Evolutionary conservation across 306 rosid species (phyloP).

Genomic region (Vicia villosa): DNA sequence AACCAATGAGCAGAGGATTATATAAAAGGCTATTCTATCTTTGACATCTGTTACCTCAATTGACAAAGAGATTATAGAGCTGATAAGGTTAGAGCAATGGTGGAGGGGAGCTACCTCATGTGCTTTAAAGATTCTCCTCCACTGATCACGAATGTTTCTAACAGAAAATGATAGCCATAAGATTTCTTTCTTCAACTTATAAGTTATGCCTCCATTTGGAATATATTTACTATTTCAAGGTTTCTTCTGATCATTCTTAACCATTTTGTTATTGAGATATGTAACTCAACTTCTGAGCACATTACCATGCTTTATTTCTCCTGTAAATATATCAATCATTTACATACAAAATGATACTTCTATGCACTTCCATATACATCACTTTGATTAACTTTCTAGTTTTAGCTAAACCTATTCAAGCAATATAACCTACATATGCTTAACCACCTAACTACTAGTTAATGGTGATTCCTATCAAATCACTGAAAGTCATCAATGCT

Average conservation of each 20-base stretch:
- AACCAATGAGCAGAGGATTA: constrained; percentile 18
- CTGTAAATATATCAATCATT: constrained; percentile 24
- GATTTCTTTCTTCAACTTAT: constrained; percentile 25
- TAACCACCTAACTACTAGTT: constrained; percentile 15
- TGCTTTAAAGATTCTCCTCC: too few relatives aligned
- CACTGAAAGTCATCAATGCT: neutral
- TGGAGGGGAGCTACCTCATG: too few relatives aligned
- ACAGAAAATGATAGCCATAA: too few relatives aligned
- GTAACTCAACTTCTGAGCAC: constrained; percentile 20
- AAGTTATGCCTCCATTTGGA: constrained; percentile 26
- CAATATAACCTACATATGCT: neutral
- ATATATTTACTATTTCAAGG: constrained; percentile 3
- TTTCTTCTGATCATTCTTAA: constrained; percentile 21
- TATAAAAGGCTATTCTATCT: constrained; percentile 17
- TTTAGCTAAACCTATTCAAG: neutral
- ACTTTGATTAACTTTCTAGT: neutral
- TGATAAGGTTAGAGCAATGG: constrained; percentile 9
- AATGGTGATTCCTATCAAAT: neutral
- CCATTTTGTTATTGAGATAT: constrained; percentile 9
- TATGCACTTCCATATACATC: neutral
- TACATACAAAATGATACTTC: neutral
- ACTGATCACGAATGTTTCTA: too few relatives aligned
- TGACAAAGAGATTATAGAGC: neutral
- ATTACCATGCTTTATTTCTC: neutral
- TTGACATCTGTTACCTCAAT: constrained; percentile 9